Base-by-base conservation (phyloP, 2,329 filamentous ascomycete genomes). In the Ascochyta rabiei region DNA sequence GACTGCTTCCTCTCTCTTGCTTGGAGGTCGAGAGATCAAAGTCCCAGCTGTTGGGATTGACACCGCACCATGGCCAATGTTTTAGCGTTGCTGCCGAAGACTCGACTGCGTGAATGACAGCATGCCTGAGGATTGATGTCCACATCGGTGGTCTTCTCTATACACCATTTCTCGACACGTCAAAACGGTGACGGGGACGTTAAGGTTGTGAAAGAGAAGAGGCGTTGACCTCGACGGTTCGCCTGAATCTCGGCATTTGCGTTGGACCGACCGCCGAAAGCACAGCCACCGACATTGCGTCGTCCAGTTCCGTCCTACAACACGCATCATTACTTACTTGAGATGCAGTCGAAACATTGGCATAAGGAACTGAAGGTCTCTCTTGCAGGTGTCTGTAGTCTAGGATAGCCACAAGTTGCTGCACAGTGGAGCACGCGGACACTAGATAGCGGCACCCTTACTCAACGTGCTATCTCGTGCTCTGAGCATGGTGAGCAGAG, bases 401-500 rank as follows among this genome's bases (percentile, higher is more conserved):
- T 30, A 30, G 28, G 28, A 30, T 30, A 30, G 6, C 28, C 9
- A 13, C 12, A 13, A 30, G 2, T 15, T 6, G 9, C 28, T 30
- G 28, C 28, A 10, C 10, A 13, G 12, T 13, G 12, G 12, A 30
- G 12, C 28, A 13, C 2, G 28, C 28, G 12, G 12, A 30, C 5
- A 15, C 12, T 30, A 30, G 10, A 13, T 3, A 13, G 12, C 12
- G 5, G 12, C 12, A 13, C 12, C 15, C 44, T 19, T 26, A 39
- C 40, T 18, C 21, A 21, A 13, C 35, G 10, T 43, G 31, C 30
- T 34, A 21, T 23, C n/a, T 26, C 33, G 10, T 53, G 43, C 39
- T 35, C 39, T 42, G 37, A 55, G 47, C 34, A 71, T 71, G 68
- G 68, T 71, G 24, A 67, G 61, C 37, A 60, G 66, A 48, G 67